Percentiles rank a stretch among this genome's conserved stretches.
These are phyloP conservation scores for Anaeromyces robustus DNA, from an alignment of 192 early-diverging fungal genomes.

Conservation along the genomic window DNA sequence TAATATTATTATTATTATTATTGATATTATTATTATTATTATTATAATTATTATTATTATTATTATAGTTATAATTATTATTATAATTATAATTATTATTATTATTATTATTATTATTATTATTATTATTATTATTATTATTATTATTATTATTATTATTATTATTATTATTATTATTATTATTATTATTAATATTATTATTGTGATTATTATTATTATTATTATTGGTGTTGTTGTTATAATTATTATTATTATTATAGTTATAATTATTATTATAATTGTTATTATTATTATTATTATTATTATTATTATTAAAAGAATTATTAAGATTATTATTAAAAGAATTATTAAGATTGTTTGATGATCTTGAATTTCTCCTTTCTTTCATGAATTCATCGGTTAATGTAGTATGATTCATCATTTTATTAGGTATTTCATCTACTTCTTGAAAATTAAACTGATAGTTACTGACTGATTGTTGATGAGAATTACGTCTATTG, in stretches of 20 bases:
- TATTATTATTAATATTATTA: background rate
- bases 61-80: background rate
- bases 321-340: no score
- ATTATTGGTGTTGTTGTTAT: background rate
- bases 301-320: background rate
- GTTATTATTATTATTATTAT: no score
- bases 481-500: no score
- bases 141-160: background rate
- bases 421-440: no score
- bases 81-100: background rate
- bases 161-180: background rate
- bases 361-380: no score
- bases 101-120: background rate
- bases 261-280: background rate
- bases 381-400: no score
- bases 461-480: no score
- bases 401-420: no score
- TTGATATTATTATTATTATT: background rate
- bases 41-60: background rate
- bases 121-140: background rate
- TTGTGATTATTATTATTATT: background rate
- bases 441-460: no score
- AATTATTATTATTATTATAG: no score
- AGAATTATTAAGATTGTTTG: background rate
- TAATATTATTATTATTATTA: background rate